Evolutionary conservation across 1,139 yeast species (phyloP), one percentile per base, ranked within the genome.

Genomic region (Chernovozyma aurita): DNA sequence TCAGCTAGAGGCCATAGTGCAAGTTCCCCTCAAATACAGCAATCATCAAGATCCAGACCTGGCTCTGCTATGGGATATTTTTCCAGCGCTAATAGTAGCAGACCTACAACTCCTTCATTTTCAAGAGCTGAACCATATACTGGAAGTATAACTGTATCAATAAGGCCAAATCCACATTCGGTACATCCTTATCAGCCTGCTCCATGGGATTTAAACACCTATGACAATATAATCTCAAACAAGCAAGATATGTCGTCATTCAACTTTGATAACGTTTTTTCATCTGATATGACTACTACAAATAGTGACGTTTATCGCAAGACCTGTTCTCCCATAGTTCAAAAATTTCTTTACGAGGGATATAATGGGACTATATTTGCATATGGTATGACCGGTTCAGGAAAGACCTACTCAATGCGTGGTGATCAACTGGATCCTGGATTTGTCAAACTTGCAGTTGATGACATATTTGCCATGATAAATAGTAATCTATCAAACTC

Each of bases 311-410:
- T 90, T 2, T 90, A 85, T 53, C 63, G 65, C 22, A 60, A 61
- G 15, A 66, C 83, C 2, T 90, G 88, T 30, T 63, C 72, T 22
- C 78, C 76, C 2, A 65, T 87, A 30, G 80, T 90, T 2, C 61
- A 70, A 18, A 76, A 80, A 42, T 80, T 86, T 39, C 64, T 87
- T 45, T 45, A 60, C 30, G 80, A 81, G 25, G 96, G 96, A 0
- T 88, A 66, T 55, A 87, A 88, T 52, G 95, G 92, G 8, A 90
- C 96, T 0, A 80, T 90, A 1, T 87, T 90, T 58, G 95, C 96
- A 2, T 87, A 88, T 53, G 95, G 96, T 34, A 85, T 85, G 90
- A 87, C 97, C 0, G 97, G 97, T 0, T 86, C 96, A 1, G 97
- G 97, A 24, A 90, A 90, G 56, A 90, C 97, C 0, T 84, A 78